A percentile compares a stretch with the other conserved stretches of the same genome.
Conservation (phyloP, 2,329 filamentous ascomycete species). For the Trichoderma semiorbis region DNA sequence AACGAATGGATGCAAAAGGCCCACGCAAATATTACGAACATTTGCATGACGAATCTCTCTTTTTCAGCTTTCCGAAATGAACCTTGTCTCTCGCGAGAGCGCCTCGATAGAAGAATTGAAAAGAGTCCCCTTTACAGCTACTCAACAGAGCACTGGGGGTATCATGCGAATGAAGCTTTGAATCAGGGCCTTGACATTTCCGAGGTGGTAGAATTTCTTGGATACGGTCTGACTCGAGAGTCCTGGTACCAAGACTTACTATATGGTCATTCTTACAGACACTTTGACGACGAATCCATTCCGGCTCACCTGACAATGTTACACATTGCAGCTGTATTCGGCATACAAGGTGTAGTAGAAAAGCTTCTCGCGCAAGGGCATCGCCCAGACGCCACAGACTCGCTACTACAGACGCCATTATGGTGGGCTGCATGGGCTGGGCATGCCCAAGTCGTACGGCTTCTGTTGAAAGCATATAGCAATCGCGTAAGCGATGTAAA, state of each 20-base stretch:
- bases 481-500: no score
- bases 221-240: background rate
- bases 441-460: no score
- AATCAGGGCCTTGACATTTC: background rate
- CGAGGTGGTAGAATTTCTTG: background rate
- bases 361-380: no score
- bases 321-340: no score
- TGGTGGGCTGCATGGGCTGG: no score
- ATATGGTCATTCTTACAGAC: no score
- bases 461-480: no score
- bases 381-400: no score
- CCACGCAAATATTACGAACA: constrained; percentile 27
- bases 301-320: no score
- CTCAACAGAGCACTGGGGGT: background rate
- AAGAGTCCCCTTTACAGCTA: background rate
- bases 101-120: background rate
- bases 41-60: constrained; percentile 38
- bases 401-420: no score
- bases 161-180: background rate
- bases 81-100: background rate
- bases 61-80: constrained; percentile 27
- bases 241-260: background rate
- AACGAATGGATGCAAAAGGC: constrained; percentile 36
- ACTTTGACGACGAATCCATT: no score
- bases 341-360: no score